Percentiles rank a stretch among this genome's conserved stretches.
phyloP scores from a whole-genome alignment of 1,139 yeast species.

The Geotrichum cucujoidarum region DNA sequence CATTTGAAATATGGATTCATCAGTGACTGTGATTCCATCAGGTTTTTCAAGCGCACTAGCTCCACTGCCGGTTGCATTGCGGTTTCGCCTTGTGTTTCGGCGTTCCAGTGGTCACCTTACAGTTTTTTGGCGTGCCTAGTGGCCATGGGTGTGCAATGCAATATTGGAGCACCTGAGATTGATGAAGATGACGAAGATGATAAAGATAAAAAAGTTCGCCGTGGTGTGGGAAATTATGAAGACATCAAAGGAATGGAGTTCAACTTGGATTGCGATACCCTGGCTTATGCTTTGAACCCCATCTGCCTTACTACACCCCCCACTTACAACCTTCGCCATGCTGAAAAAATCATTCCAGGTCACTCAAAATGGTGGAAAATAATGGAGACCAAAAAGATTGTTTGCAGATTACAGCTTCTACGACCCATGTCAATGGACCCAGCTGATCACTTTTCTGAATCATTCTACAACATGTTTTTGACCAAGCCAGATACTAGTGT shows the following conservation, averaged over 20 bases:
- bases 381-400: slow-evolving; percentile 17
- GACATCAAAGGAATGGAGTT: slow-evolving; percentile 6
- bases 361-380: slow-evolving; percentile 26
- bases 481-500: neutral
- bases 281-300: slow-evolving; percentile 17
- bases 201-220: neutral
- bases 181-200: neutral
- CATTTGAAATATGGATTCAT: slow-evolving; percentile 28
- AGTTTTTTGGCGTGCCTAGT: slow-evolving; percentile 20
- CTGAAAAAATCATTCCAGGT: slow-evolving; percentile 23
- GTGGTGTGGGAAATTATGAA: neutral
- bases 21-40: slow-evolving; percentile 24
- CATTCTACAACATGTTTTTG: neutral
- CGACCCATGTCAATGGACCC: slow-evolving; percentile 3
- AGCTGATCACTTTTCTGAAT: slow-evolving; percentile 12
- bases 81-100: slow-evolving; percentile 25
- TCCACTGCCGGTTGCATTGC: slow-evolving; percentile 19
- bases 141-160: slow-evolving; percentile 23
- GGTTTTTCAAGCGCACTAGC: slow-evolving; percentile 24
- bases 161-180: slow-evolving; percentile 7
- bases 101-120: slow-evolving; percentile 17
- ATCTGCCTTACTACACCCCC: slow-evolving; percentile 25
- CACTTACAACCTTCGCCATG: slow-evolving; percentile 22
- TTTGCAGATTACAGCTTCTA: slow-evolving; percentile 16
- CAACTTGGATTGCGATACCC: slow-evolving; percentile 18